These are phyloP conservation scores for Phaseolus coccineus DNA, from an alignment of 331 rosid genomes.

Conservation along the genomic window DNA sequence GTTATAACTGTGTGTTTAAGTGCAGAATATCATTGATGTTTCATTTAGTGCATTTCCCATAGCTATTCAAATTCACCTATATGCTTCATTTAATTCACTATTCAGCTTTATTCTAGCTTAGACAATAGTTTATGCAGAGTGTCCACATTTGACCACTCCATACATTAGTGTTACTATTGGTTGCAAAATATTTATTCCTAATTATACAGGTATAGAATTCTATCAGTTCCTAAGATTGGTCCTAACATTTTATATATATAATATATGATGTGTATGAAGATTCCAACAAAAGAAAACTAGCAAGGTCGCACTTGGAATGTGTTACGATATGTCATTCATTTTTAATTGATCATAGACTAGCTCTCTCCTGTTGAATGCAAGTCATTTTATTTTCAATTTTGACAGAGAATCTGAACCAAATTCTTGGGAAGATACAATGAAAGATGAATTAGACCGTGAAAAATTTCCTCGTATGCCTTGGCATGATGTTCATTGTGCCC, in stretches of 20 bases:
- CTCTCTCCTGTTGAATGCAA: conserved; percentile 25
- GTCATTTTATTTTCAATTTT: conserved; percentile 32
- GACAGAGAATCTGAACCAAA: conserved; percentile 97
- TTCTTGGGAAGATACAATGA: conserved; percentile 98
- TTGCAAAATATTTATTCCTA: background rate
- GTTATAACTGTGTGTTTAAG: background rate
- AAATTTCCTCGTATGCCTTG: conserved; percentile 99
- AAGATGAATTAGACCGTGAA: conserved; percentile 89
- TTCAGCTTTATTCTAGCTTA: conserved; percentile 32
- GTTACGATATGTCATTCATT: conserved; percentile 24
- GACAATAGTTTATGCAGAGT: background rate
- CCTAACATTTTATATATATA: background rate
- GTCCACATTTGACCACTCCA: background rate
- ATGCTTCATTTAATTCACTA: conserved; percentile 5
- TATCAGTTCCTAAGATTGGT: background rate
- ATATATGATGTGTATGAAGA: background rate
- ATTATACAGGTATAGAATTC: background rate
- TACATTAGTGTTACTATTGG: background rate
- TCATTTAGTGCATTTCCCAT: conserved; percentile 5
- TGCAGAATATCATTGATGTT: background rate
- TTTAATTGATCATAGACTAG: conserved; percentile 28
- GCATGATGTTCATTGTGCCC: conserved; percentile 99
- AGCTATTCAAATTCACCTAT: conserved; percentile 15
- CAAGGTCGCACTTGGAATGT: conserved; percentile 38
- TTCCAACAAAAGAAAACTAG: conserved; percentile 15